Conservation (phyloP, 228 moss, liverwort and hornwort genomes). For the Sphagnum magellanicum region DNA sequence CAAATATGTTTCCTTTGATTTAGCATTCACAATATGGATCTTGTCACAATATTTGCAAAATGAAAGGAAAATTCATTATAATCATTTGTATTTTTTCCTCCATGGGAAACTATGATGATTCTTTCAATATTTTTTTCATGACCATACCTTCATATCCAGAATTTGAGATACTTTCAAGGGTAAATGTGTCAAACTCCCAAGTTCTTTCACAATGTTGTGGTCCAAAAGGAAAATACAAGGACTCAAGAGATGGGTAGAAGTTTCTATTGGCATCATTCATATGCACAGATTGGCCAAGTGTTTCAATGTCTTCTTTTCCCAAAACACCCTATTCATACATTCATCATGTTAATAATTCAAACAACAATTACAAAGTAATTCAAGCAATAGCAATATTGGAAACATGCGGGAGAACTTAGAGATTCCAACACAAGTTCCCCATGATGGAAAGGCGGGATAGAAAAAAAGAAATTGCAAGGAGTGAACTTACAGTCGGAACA, state of each 20-base stretch:
- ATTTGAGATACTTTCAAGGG: slow-evolving; percentile 14
- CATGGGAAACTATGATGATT: background rate
- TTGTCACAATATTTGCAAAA: no score
- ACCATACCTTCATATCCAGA: slow-evolving; percentile 25
- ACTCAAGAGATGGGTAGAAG: slow-evolving; percentile 21
- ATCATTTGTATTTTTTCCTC: background rate
- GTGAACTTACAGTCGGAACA: slow-evolving; percentile 14
- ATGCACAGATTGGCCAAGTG: slow-evolving; percentile 7
- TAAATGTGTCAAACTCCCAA: slow-evolving; percentile 63
- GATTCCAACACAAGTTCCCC: background rate
- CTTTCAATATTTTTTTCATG: background rate
- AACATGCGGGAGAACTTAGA: background rate
- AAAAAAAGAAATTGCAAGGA: background rate
- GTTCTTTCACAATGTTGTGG: slow-evolving; percentile 44
- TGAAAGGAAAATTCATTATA: background rate
- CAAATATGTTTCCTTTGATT: background rate
- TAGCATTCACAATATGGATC: background rate
- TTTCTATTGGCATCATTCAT: slow-evolving; percentile 20
- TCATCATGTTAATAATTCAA: background rate
- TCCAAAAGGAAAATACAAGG: slow-evolving; percentile 49
- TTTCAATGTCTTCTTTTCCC: slow-evolving; percentile 17
- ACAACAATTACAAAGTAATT: background rate
- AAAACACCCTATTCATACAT: slow-evolving; percentile 14
- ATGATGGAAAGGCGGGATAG: background rate
- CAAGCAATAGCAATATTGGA: background rate